phyloP scores from a whole-genome alignment of 2,329 filamentous ascomycete species.

The Neonectria faginata region DNA sequence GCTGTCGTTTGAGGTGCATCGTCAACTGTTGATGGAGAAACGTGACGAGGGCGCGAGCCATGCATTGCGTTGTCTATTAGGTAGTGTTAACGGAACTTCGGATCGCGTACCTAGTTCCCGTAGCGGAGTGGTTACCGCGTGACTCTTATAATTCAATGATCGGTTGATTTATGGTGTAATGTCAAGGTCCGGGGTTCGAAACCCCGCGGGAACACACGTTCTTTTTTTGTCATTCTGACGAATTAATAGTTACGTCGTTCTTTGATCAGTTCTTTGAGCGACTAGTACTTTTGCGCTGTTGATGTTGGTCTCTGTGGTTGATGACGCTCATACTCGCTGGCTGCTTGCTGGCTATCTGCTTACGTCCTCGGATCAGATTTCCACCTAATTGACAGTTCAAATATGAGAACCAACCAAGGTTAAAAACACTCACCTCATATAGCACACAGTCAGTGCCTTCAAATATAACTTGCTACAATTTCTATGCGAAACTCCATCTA shows the following conservation, averaged over 20 bases:
- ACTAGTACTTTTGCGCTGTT: background rate
- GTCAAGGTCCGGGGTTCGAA: constrained; percentile 48
- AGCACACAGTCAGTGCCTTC: background rate
- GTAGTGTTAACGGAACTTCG: background rate
- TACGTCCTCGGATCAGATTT: background rate
- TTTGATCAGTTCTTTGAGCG: background rate
- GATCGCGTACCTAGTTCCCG: constrained; percentile 35
- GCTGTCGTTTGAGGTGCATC: background rate
- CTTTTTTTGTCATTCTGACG: constrained; percentile 1
- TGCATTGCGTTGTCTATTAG: background rate
- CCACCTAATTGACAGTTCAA: background rate
- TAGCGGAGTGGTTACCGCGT: constrained; percentile 49
- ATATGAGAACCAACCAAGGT: background rate
- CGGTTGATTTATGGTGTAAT: constrained; percentile 40
- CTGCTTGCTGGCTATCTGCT: background rate
- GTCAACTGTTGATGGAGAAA: background rate
- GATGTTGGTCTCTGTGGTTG: background rate
- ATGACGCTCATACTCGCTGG: background rate
- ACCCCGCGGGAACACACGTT: constrained; percentile 43
- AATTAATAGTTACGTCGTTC: background rate
- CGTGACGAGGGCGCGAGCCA: background rate
- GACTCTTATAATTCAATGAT: constrained; percentile 44
- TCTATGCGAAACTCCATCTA: constrained; percentile 21
- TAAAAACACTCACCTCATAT: background rate
- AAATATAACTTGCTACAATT: constrained; percentile 8